Conservation (phyloP, 1,284 basidiomycete species). For the Sanghuangporus baumii region DNA sequence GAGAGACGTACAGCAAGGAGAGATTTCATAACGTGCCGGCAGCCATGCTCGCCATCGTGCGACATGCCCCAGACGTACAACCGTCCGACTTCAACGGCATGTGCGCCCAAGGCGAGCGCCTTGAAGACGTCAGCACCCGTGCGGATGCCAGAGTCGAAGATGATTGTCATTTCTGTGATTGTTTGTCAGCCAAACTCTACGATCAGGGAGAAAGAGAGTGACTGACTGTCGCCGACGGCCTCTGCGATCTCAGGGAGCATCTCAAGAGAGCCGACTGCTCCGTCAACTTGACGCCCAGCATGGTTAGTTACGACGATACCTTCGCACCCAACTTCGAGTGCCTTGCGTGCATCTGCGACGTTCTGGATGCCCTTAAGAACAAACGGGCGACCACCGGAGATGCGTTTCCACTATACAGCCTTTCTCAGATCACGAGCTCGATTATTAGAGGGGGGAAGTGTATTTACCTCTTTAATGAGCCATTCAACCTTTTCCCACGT, state of each 20-base stretch:
- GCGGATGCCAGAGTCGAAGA: conserved; percentile 57
- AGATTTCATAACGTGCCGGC: conserved; percentile 53
- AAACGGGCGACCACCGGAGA: conserved; percentile 49
- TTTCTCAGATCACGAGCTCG: conserved; percentile 14
- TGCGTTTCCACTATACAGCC: conserved; percentile 44
- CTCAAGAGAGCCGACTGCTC: conserved; percentile 49
- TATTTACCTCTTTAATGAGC: conserved; percentile 37
- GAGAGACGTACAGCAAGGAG: conserved; percentile 37
- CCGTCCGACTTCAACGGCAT: conserved; percentile 41
- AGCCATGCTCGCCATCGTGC: conserved; percentile 41
- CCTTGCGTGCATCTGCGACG: conserved; percentile 43
- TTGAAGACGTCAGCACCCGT: conserved; percentile 55
- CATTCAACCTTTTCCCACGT: conserved; percentile 51
- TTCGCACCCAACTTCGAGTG: conserved; percentile 47
- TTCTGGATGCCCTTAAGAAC: conserved; percentile 53
- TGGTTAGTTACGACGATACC: conserved; percentile 59
- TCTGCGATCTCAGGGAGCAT: conserved; percentile 47
- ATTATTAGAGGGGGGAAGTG: conserved; percentile 7
- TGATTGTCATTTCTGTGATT: conserved; percentile 44
- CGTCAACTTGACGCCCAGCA: conserved; percentile 57
- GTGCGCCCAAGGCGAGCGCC: conserved; percentile 44
- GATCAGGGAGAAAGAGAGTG: too few relatives aligned
- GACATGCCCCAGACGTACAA: conserved; percentile 49
- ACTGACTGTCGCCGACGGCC: conserved; percentile 43
- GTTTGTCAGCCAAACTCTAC: too few relatives aligned